Evolutionary conservation across 169 alveolate genomes (phyloP), one percentile per base, ranked within the genome.

Genomic region (Cyclospora cayetanensis): DNA sequence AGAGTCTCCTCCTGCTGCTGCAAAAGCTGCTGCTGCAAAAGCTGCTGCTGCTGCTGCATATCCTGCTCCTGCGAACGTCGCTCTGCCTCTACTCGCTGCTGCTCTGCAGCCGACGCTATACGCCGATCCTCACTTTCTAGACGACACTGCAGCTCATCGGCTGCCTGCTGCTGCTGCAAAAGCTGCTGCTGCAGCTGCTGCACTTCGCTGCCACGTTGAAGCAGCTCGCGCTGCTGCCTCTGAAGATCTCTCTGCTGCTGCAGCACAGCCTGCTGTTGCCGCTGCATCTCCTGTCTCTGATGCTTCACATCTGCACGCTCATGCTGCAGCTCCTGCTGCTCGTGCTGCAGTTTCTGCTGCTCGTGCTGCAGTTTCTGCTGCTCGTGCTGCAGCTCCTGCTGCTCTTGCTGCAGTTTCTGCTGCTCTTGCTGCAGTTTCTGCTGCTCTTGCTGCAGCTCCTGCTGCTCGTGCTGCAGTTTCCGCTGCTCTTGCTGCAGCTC

Each of bases 91-190:
- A 55, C 34, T 39, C 42, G 60, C 85, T 74, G 85, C 85, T 41
- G 65, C 65, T 74, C 65, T n/a, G 34, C 12, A 55, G n/a, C 52
- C 25, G 85, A 55, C 37, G 85, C 85, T n/a, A 74, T 22, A 29
- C 63, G 85, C 12, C 65, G 85, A 12, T 74, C 37, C 39, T 74
- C 39, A 18, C 15, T 41, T 2, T 74, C 37, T n/a, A 41, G 37
- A 41, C 39, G 55, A 4, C 25, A 63, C 39, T 46, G 65, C 41
- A 20, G 63, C 37, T 74, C 85, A 39, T 27, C 37, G 63, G 85
- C 85, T 74, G 65, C 85, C n/a, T 46, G 85, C 85, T 74, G 85
- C 63, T 74, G 55, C 85, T 74, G 63, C 85, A 41, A 63, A 35
- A 74, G 85, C 18, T 74, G 65, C 37, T 74, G 65, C 63, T 74